Evolutionary conservation across 2,329 filamentous ascomycete species (phyloP), one percentile per base, ranked within the genome.

Genomic region (Aspergillus eucalypticola): DNA sequence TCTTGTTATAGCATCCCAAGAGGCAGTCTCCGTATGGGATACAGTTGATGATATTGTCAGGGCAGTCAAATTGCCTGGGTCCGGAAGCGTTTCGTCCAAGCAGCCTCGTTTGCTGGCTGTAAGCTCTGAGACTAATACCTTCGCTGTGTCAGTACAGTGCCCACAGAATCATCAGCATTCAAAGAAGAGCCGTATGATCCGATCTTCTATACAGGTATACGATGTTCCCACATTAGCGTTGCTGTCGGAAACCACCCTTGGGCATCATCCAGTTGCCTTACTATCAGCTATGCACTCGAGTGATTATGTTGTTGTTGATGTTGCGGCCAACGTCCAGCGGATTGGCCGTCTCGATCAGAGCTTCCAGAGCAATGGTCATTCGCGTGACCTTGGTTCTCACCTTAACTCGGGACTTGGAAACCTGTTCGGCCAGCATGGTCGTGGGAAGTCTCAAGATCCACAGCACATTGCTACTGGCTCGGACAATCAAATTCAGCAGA

Each of bases 241-340:
- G 10, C 75, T 90, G 35, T 83, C 87, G 67, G 79, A 86, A 62
- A 80, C 78, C 27, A 83, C 85, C 8, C 64, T 80, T 8, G 79
- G 84, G 3, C 81, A 83, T 59, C 78, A 86, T 21, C 84, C 92
- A 10, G 85, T 89, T 21, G 86, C 88, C 11, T 76, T 96, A 1
- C 78, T 91, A 2, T 83, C 90, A 3, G 83, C 86, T 19, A 80
- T 83, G 11, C 82, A 82, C 19, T 85, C 86, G 2, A 87, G 86
- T 49, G 91, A 92, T 4, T 96, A 91, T 73, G 79, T 95, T 41
- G 78, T 89, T 8, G 76, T 96, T 5, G 92, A 96, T 72, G 83
- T 88, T n/a, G 82, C 86, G 0, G 91, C 91, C 13, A 88, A 90
- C 68, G 81, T 96, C 41, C 87, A 86, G 78, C 72, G 71, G 41